Evolutionary conservation across 1,284 basidiomycete genomes (phyloP), one percentile per base, ranked within the genome.

Genomic region (Rhodotorula mucilaginosa): DNA sequence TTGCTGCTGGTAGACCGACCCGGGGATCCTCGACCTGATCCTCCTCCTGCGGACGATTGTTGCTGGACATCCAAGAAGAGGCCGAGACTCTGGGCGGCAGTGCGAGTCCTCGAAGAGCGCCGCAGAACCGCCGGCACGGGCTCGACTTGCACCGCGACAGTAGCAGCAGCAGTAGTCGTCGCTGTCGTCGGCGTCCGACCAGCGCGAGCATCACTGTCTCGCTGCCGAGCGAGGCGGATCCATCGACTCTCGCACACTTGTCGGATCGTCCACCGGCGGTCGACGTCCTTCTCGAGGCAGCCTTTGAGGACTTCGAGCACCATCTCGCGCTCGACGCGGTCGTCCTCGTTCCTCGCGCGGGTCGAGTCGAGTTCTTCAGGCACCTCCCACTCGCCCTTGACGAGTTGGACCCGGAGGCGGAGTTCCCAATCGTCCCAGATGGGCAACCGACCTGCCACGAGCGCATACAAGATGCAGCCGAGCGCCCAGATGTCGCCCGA

Each of bases 351-450:
- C 34, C 21, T 21, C 2, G 39, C 64, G 26, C 46, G 59, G 7
- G 7, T 29, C 21, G 39, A 58, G 21, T 46, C 21, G 26, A 79
- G 61, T 13, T 58, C 61, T 0, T 71, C 61, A 0, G 84, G 84
- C 19, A 82, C 70, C 31, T 82, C 81, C 81, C 82, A 87, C 82
- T 83, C 82, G 85, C 93, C 92, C 68, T 89, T 87, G 21, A 95
- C 80, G 69, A 97, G 95, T 82, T 95, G 95, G 86, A 93, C 89
- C 73, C 92, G 90, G 72, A 97, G 81, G 60, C 94, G 84, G 1
- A 92, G 93, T 80, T 97, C 94, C 79, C 92, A 97, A 0, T 89
- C 83, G 81, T 97, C 94, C 46, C 80, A 83, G 80, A 97, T 97
- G 0, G 94, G 94, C 5, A 97, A 83, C 46, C 85, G 84, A 3